Evolutionary conservation across 2,329 filamentous ascomycete genomes (phyloP), one percentile per base, ranked within the genome.

Genomic region (Neofusicoccum sp.): DNA sequence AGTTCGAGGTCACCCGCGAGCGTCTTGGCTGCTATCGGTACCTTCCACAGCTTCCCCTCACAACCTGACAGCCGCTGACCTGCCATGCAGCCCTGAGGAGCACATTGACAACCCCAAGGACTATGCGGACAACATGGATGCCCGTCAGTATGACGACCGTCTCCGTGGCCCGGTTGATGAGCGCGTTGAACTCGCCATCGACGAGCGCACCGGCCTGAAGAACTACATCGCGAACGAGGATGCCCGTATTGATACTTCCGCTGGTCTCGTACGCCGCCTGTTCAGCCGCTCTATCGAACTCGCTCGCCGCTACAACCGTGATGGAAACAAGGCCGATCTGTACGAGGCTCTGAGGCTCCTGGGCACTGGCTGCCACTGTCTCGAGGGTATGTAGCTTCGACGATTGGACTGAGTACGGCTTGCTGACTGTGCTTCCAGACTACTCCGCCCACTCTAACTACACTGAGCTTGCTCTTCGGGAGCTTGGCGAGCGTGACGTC

Each of bases 381-480:
- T 97, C 26, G 93, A 96, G 78, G 85, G 85, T 86, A 70, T 65
- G 74, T 69, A 33, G 63, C 45, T 12, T 16, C 12, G 49, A 11
- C 14, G n/a, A 30, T 9, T 6, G 11, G 9, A 4, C 20, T 30
- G 9, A 4, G 20, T 11, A 41, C 14, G 33, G 6, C 26, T 34
- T 48, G 60, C 45, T 30, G 31, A 61, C 20, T 56, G 9, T 24
- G 36, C 44, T 51, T 31, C 8, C 58, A 85, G 93, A 97, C 72
- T 98, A 88, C 78, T 88, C 92, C 58, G 93, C 93, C 14, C 93
- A 97, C 77, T 96, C 91, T 73, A 97, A 97, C 80, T 97, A 96
- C 76, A 86, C 83, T 12, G 93, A 97, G 74, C 84, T 97, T 62
- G 90, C 89, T 62, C 82, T 97, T 49, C 92, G 95, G 68, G 92